phyloP scores from a whole-genome alignment of 805 yeast species.

The Yamadazyma ubonensis region DNA sequence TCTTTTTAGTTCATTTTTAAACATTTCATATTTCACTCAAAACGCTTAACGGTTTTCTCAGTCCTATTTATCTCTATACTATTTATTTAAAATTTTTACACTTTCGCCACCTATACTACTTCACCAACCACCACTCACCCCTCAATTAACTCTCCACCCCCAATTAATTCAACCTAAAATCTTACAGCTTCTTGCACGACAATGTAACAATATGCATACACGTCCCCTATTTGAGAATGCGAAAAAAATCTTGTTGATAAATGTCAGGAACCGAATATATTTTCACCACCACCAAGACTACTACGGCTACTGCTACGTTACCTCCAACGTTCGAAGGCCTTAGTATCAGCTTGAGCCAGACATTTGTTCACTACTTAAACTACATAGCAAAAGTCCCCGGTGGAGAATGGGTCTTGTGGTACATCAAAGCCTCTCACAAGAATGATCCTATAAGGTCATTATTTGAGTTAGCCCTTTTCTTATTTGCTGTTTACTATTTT shows the following conservation, averaged over 20 bases:
- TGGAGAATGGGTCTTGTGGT: conserved; percentile 58
- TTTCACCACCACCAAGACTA: conserved; percentile 23
- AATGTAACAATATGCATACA: not conserved
- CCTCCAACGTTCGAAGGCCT: conserved; percentile 41
- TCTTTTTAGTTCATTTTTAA: too few relatives aligned
- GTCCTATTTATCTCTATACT: too few relatives aligned
- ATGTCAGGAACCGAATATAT: conserved; percentile 10
- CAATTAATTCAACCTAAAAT: too few relatives aligned
- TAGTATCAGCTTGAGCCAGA: conserved; percentile 30
- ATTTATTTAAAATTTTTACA: too few relatives aligned
- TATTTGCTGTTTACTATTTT: conserved; percentile 84
- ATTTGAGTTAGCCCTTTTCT: conserved; percentile 69
- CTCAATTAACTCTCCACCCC: not conserved
- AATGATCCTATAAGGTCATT: conserved; percentile 91
- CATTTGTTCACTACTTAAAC: conserved; percentile 35
- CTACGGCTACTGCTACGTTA: conserved; percentile 26
- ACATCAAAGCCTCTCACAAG: conserved; percentile 82
- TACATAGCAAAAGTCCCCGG: conserved; percentile 49
- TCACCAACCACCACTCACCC: not conserved
- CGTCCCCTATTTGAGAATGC: conserved; percentile 5
- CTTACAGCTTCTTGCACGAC: not conserved
- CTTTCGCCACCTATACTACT: too few relatives aligned
- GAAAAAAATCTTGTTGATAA: not conserved
- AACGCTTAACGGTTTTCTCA: too few relatives aligned
- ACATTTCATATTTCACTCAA: too few relatives aligned